phyloP scores from a whole-genome alignment of 2,329 filamentous ascomycete genomes.

The Ceratocystis huliohia region DNA sequence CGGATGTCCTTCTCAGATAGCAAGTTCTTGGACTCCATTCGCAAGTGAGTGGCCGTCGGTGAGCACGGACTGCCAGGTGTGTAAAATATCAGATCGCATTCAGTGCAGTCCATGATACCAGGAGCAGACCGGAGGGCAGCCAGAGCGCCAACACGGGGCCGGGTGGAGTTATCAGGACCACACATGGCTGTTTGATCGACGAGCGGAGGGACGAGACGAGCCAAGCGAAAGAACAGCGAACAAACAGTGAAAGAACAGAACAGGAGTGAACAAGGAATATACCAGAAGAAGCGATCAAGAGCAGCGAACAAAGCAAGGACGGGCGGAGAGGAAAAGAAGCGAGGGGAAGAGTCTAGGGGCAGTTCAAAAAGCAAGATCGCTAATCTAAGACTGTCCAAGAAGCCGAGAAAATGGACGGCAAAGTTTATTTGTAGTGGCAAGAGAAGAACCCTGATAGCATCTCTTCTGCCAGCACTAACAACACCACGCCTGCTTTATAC shows the following conservation, averaged over 20 bases:
- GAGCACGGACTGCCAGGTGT: constrained; percentile 31
- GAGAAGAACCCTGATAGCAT: neutral
- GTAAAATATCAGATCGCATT: constrained; percentile 35
- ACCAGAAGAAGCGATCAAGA: too few species aligned
- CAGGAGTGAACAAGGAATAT: too few species aligned
- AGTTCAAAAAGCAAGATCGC: neutral
- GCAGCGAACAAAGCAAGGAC: neutral
- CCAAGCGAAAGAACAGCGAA: too few species aligned
- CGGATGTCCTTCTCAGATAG: constrained; percentile 24
- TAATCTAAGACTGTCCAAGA: too few species aligned
- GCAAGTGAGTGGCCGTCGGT: constrained; percentile 32
- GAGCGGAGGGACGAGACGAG: too few species aligned
- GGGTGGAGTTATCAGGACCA: constrained; percentile 32
- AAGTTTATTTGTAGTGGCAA: neutral
- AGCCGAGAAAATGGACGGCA: neutral
- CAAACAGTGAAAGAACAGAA: too few species aligned
- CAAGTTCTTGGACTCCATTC: constrained; percentile 29
- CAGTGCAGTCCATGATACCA: constrained; percentile 17
- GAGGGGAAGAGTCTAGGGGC: neutral
- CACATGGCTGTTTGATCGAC: constrained; percentile 30
- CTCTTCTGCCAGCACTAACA: neutral
- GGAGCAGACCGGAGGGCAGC: constrained; percentile 31
- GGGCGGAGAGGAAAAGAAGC: neutral
- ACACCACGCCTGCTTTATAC: neutral
- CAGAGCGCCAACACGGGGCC: constrained; percentile 35